These are phyloP conservation scores for Boletus fagicola DNA, from an alignment of 768 basidiomycete species.

Conservation along the genomic window DNA sequence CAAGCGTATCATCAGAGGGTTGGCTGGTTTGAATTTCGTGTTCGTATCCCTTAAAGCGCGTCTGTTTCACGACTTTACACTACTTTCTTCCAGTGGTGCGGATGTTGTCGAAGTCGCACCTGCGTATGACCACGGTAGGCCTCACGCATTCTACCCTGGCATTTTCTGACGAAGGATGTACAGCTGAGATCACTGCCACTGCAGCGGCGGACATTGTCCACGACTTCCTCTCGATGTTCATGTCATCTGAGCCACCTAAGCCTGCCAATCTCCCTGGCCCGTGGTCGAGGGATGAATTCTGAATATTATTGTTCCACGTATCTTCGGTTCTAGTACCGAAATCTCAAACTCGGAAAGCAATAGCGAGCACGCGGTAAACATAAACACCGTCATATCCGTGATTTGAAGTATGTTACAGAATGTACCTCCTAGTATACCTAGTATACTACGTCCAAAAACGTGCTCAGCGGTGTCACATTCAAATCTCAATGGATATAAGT, in stretches of 20 bases:
- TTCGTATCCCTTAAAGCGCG: slow-evolving; percentile 25
- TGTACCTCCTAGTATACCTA: not conserved
- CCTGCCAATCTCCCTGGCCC: slow-evolving; percentile 10
- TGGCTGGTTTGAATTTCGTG: slow-evolving; percentile 80
- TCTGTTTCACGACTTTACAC: not conserved
- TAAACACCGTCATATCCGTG: not conserved
- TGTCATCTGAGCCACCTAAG: slow-evolving; percentile 27
- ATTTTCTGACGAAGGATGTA: slow-evolving; percentile 7
- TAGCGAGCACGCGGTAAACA: not conserved
- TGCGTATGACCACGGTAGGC: slow-evolving; percentile 27
- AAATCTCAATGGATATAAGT: not conserved
- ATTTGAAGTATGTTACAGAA: not conserved
- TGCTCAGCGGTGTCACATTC: not conserved
- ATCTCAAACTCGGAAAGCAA: not conserved
- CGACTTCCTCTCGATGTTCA: slow-evolving; percentile 44
- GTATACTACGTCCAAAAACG: slow-evolving; percentile 47
- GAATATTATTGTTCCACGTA: not conserved
- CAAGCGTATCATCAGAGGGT: slow-evolving; percentile 75
- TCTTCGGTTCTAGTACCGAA: not conserved
- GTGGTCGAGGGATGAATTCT: slow-evolving; percentile 24
- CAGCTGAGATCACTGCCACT: slow-evolving; percentile 41
- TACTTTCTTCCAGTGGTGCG: slow-evolving; percentile 15
- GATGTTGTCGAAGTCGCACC: slow-evolving; percentile 29
- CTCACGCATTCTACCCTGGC: not conserved
- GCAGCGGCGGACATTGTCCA: slow-evolving; percentile 46